Percentiles rank a stretch among this genome's conserved stretches.
phyloP scores from a whole-genome alignment of 2,329 filamentous ascomycete genomes.

The Trichophyton benhamiae region DNA sequence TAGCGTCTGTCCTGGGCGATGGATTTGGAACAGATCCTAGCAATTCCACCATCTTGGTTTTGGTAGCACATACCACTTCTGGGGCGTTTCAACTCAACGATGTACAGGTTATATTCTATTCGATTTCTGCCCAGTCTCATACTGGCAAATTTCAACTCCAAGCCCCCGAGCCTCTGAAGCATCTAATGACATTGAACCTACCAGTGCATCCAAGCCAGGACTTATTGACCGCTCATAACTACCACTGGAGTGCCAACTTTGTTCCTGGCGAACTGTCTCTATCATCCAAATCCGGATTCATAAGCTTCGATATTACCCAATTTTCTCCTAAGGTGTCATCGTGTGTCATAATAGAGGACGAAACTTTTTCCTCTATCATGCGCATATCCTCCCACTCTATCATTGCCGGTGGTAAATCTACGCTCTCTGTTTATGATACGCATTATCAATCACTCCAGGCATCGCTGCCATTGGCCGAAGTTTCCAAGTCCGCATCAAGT shows the following conservation, averaged over 20 bases:
- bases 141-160: conserved; percentile 16
- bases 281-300: conserved; percentile 29
- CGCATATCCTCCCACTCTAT: conserved; percentile 33
- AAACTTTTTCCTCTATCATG: conserved; percentile 31
- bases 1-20: conserved; percentile 26
- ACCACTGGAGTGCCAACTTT: conserved; percentile 32
- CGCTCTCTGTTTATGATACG: conserved; percentile 36
- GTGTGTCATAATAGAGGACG: conserved; percentile 26
- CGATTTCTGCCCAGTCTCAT: conserved; percentile 21
- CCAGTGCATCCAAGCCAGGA: conserved; percentile 22
- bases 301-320: conserved; percentile 33
- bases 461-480: conserved; percentile 25
- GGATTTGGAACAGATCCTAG: conserved; percentile 18
- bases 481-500: conserved; percentile 19
- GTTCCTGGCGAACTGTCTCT: conserved; percentile 28
- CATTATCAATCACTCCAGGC: conserved; percentile 36
- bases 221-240: conserved; percentile 16
- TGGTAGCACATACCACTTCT: conserved; percentile 28
- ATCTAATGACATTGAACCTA: conserved; percentile 26
- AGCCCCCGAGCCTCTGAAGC: conserved; percentile 25
- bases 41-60: conserved; percentile 26
- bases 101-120: conserved; percentile 30
- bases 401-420: conserved; percentile 30
- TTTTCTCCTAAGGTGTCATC: conserved; percentile 29
- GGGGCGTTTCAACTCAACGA: conserved; percentile 23